phyloP scores from a whole-genome alignment of 2,329 filamentous ascomycete genomes.

The Arthroderma sp. region DNA sequence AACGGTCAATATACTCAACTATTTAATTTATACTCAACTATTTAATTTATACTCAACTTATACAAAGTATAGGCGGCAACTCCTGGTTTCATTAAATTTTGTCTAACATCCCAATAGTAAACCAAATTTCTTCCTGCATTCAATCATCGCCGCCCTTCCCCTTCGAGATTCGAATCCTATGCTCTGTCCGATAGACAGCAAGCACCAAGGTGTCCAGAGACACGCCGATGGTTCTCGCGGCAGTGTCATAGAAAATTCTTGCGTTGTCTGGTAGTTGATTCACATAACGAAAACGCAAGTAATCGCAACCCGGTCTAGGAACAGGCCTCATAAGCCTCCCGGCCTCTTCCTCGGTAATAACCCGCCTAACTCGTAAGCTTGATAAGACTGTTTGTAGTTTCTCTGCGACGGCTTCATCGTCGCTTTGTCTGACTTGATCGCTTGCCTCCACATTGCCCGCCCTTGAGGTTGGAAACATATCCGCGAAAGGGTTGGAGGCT shows the following conservation, averaged over 20 bases:
- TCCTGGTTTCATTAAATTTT: neutral
- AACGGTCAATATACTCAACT: too few relatives aligned
- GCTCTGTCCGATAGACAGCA: conserved; percentile 41
- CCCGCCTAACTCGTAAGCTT: conserved; percentile 28
- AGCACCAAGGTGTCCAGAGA: conserved; percentile 40
- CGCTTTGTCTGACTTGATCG: conserved; percentile 8
- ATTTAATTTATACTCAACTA: too few relatives aligned
- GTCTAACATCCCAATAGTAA: neutral
- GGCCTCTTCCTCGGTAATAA: conserved; percentile 27
- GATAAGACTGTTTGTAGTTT: conserved; percentile 36
- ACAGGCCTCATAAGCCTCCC: conserved; percentile 18
- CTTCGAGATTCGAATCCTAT: conserved; percentile 22
- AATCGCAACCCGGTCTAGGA: conserved; percentile 39
- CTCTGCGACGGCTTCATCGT: conserved; percentile 22
- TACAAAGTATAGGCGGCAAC: too few relatives aligned
- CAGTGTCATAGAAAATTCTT: conserved; percentile 40
- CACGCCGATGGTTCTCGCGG: conserved; percentile 40
- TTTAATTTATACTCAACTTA: too few relatives aligned
- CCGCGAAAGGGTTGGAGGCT: conserved; percentile 26
- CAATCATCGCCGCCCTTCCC: neutral
- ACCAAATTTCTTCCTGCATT: neutral
- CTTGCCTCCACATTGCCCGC: conserved; percentile 10
- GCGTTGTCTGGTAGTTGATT: conserved; percentile 37
- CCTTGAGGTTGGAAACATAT: conserved; percentile 33
- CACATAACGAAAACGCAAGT: conserved; percentile 38